Evolutionary conservation across 1,139 yeast species (phyloP).

Genomic region (Suzukiozyma palmioleophila): DNA sequence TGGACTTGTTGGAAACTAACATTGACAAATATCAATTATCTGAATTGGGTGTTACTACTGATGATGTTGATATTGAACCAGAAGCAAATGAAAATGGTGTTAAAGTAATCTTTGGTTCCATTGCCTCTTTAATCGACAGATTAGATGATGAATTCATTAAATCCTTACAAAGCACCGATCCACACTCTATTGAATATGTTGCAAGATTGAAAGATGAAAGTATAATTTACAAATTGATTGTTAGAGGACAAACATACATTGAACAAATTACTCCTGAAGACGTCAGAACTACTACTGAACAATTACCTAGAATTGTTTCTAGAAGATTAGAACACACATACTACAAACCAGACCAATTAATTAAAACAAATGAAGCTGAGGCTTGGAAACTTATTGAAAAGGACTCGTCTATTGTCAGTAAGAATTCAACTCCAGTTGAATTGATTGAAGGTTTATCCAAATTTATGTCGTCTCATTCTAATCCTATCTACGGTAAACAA

Average conservation of each 20-base stretch:
- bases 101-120: slow-evolving; percentile 75
- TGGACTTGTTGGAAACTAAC: slow-evolving; percentile 65
- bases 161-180: slow-evolving; percentile 84
- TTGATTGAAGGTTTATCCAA: slow-evolving; percentile 65
- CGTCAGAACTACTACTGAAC: slow-evolving; percentile 47
- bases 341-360: slow-evolving; percentile 82
- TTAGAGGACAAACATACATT: slow-evolving; percentile 82
- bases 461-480: slow-evolving; percentile 61
- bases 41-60: slow-evolving; percentile 74
- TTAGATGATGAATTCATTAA: slow-evolving; percentile 91
- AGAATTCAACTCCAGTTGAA: slow-evolving; percentile 29
- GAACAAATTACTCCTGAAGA: slow-evolving; percentile 57
- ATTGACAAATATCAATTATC: slow-evolving; percentile 58
- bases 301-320: slow-evolving; percentile 69
- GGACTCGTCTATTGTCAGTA: slow-evolving; percentile 32
- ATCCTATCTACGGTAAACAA: slow-evolving; percentile 68
- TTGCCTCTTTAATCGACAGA: slow-evolving; percentile 84
- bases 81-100: slow-evolving; percentile 61
- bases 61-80: slow-evolving; percentile 79
- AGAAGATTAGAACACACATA: slow-evolving; percentile 91
- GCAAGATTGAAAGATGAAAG: slow-evolving; percentile 88
- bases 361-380: slow-evolving; percentile 60
- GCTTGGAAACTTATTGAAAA: slow-evolving; percentile 57
- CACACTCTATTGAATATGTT: slow-evolving; percentile 91
- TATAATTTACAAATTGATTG: slow-evolving; percentile 65